A percentile compares a stretch with the other conserved stretches of the same genome.
Evolutionary conservation across 2,329 filamentous ascomycete species (phyloP).

Genomic region (Penicillium sclerotigenum): DNA sequence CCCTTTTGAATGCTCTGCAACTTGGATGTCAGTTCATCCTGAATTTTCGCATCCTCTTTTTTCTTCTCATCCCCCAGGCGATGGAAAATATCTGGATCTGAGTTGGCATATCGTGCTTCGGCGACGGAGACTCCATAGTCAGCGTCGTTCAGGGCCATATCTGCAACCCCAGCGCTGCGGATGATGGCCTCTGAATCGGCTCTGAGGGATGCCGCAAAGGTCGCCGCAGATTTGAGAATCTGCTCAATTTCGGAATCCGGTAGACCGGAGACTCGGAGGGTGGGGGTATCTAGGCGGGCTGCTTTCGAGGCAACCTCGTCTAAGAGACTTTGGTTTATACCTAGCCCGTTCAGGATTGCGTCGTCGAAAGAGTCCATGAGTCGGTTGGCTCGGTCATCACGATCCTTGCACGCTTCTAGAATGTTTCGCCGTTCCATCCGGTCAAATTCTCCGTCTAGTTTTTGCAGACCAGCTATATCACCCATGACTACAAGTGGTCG

Average conservation of each 20-base stretch:
- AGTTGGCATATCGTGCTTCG: conserved; percentile 48
- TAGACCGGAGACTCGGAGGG: conserved; percentile 33
- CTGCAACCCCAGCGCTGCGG: conserved; percentile 47
- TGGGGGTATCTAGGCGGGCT: conserved; percentile 35
- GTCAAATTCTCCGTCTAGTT: conserved; percentile 49
- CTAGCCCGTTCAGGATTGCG: conserved; percentile 50
- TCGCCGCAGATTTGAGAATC: conserved; percentile 39
- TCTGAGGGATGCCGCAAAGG: conserved; percentile 41
- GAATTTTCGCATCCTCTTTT: conserved; percentile 49
- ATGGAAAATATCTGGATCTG: conserved; percentile 41
- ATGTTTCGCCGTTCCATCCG: conserved; percentile 51
- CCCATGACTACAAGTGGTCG: conserved; percentile 52
- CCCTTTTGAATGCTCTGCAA: conserved; percentile 42
- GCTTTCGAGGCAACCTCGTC: conserved; percentile 48
- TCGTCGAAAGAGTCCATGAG: conserved; percentile 53
- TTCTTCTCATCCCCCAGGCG: conserved; percentile 47
- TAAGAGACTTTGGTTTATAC: conserved; percentile 51
- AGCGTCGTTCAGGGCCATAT: conserved; percentile 50
- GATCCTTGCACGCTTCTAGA: conserved; percentile 49
- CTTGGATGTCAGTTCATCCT: conserved; percentile 42
- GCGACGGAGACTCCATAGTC: conserved; percentile 55
- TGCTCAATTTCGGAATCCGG: conserved; percentile 36
- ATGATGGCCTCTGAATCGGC: conserved; percentile 48
- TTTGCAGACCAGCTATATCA: conserved; percentile 51
- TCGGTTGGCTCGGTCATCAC: conserved; percentile 49